These are phyloP conservation scores for Sherardia arvensis DNA, from an alignment of 257 asterid genomes.

Conservation along the genomic window DNA sequence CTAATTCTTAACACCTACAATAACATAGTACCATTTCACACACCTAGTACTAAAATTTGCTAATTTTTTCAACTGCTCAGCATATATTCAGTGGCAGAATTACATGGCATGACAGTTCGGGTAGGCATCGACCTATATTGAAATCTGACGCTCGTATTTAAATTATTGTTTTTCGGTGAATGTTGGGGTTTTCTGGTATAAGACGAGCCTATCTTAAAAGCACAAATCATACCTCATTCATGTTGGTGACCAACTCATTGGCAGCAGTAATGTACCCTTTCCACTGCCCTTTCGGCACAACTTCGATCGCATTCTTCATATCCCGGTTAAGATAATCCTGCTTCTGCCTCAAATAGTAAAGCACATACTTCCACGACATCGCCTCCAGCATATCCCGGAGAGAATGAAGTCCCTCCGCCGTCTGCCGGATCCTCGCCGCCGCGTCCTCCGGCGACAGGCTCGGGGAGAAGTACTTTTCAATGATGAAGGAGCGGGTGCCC, in stretches of 20 bases:
- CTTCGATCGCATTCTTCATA: conserved; percentile 26
- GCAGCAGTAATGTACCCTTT: conserved; percentile 40
- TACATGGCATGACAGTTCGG: too few relatives aligned
- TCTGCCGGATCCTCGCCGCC: conserved; percentile 49
- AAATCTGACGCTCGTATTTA: too few relatives aligned
- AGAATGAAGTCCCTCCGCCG: conserved; percentile 67
- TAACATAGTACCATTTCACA: too few relatives aligned
- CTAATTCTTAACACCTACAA: too few relatives aligned
- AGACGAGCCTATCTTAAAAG: too few relatives aligned
- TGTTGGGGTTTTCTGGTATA: too few relatives aligned
- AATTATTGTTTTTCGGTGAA: too few relatives aligned
- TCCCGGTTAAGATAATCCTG: conserved; percentile 48
- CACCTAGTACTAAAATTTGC: too few relatives aligned
- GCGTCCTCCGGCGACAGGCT: conserved; percentile 60
- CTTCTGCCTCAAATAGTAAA: conserved; percentile 54
- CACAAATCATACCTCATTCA: conserved; percentile 45
- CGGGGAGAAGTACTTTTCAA: conserved; percentile 48
- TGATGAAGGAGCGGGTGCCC: conserved; percentile 54
- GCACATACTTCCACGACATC: conserved; percentile 77
- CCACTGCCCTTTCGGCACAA: conserved; percentile 37
- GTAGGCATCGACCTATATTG: too few relatives aligned
- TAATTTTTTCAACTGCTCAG: too few relatives aligned
- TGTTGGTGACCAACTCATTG: conserved; percentile 57
- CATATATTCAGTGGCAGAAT: too few relatives aligned
- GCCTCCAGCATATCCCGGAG: conserved; percentile 62